Percentiles rank a stretch among this genome's conserved stretches.
Conservation (phyloP, 345 rosid species). For the Moringa oleifera region DNA sequence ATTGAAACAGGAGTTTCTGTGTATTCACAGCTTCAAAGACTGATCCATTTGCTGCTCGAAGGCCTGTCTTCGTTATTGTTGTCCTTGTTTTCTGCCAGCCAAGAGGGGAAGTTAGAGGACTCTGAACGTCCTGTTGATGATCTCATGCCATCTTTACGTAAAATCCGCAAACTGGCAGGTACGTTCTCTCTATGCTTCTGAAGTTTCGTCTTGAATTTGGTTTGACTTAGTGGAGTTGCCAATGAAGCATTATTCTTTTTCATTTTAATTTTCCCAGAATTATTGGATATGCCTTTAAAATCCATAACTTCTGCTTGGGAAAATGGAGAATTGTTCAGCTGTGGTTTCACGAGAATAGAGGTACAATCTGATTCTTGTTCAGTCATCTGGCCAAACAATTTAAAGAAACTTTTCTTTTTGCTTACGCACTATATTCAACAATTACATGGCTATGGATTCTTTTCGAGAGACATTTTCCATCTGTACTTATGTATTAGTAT, state of each 20-base stretch:
- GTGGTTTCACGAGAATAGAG: conserved; percentile 72
- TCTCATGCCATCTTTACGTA: conserved; percentile 65
- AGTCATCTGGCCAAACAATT: not conserved
- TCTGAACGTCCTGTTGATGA: conserved; percentile 38
- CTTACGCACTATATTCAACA: not conserved
- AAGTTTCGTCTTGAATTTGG: conserved; percentile 10
- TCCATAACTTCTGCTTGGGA: conserved; percentile 83
- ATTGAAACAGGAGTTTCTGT: conserved; percentile 4
- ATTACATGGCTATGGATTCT: no score
- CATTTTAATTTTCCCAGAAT: conserved; percentile 39
- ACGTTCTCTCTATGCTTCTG: conserved; percentile 21
- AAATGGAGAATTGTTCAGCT: conserved; percentile 65
- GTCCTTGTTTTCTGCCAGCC: conserved; percentile 38
- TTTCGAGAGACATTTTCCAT: no score
- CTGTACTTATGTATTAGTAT: not conserved
- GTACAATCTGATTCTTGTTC: conserved; percentile 26
- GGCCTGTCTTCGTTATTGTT: conserved; percentile 54
- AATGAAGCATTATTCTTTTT: conserved; percentile 5
- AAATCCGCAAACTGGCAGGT: conserved; percentile 87
- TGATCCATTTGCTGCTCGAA: conserved; percentile 74
- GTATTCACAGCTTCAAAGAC: conserved; percentile 68
- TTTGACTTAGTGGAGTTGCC: not conserved
- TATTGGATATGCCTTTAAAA: conserved; percentile 85
- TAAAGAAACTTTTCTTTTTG: not conserved
- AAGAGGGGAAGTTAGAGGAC: conserved; percentile 34